Evolutionary conservation across 768 basidiomycete species (phyloP), one percentile per base, ranked within the genome.

Genomic region (Tricholomella constricta): DNA sequence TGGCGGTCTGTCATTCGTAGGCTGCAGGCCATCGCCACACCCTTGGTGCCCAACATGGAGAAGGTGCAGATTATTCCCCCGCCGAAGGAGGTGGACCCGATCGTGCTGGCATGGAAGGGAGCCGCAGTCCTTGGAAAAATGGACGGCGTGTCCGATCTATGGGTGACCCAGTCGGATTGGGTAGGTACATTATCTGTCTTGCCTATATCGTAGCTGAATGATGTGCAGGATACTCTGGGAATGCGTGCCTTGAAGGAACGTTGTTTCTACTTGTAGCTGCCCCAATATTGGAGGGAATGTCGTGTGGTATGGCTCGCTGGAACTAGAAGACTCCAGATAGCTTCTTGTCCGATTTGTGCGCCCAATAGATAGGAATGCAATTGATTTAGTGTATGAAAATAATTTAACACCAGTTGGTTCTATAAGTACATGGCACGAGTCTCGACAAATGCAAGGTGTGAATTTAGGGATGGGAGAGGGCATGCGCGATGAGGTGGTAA

Each of bases 21-120:
- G 62, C 63, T 92, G 38, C 89, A 91, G 64, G 91, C 89, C 0
- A 92, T 93, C 49, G 89, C 89, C 9, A 90, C 88, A 8, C 89
- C 91, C 5, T 69, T 95, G 36, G 86, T 91, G 14, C 80, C 82
- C 14, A 86, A 85, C 64, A 91, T 94, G 84, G 88, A 90, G 64
- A 90, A 89, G 61, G 89, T 96, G 6, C 85, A 88, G 58, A 91
- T 97, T 53, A 89, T 98, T 41, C 91, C 94, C n/a, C 89, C 94
- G 2, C 94, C 95, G 1, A 89, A 94, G 66, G 92, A 94, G 55
- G 83, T 98, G 38, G 94, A 98, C 69, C 93, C 92, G 5, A 81
- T 85, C 22, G 85, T 93, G 32, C 80, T 98, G 27, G 86, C 85
- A 14, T 99, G 97, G 97, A 98, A 98, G 69, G 97, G 97, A 9